Evolutionary conservation across 371 early-diverging fungal species (phyloP).

Genomic region (Apophysomyces ossiformis): DNA sequence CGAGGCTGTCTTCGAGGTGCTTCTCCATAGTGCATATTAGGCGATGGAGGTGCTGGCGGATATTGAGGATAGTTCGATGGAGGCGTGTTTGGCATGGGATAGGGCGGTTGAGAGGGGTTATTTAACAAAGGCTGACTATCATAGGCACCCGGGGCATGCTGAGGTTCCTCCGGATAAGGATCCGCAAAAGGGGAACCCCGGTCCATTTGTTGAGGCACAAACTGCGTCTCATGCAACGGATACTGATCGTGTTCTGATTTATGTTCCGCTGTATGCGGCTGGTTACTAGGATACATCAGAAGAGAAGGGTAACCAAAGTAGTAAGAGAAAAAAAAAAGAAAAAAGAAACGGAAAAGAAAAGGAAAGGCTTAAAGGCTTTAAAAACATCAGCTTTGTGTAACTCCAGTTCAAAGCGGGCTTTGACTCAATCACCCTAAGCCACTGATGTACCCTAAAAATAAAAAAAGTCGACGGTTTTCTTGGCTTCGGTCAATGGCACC

Average conservation of each 20-base stretch:
- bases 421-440: not conserved
- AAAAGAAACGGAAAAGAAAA: not conserved
- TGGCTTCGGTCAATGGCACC: too few species aligned
- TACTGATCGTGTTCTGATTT: slow-evolving; percentile 42
- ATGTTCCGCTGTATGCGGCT: slow-evolving; percentile 23
- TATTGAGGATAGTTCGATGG: slow-evolving; percentile 24
- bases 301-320: not conserved
- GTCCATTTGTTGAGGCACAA: slow-evolving; percentile 37
- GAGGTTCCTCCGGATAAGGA: slow-evolving; percentile 32
- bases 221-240: slow-evolving; percentile 49
- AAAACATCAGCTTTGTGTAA: slow-evolving; percentile 7
- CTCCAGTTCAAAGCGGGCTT: slow-evolving; percentile 4
- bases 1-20: slow-evolving; percentile 63
- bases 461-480: not conserved
- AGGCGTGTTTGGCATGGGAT: slow-evolving; percentile 14
- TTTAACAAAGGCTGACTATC: slow-evolving; percentile 41
- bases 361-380: not conserved
- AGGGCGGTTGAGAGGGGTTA: slow-evolving; percentile 15
- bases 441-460: slow-evolving; percentile 3
- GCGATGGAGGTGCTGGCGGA: slow-evolving; percentile 21
- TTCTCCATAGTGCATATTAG: slow-evolving; percentile 46
- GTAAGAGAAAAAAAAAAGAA: not conserved
- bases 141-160: slow-evolving; percentile 15
- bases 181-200: slow-evolving; percentile 46
- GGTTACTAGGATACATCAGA: slow-evolving; percentile 26